Evolutionary conservation across 768 basidiomycete genomes (phyloP).

Genomic region (Tylopilus vinaceipallidus): DNA sequence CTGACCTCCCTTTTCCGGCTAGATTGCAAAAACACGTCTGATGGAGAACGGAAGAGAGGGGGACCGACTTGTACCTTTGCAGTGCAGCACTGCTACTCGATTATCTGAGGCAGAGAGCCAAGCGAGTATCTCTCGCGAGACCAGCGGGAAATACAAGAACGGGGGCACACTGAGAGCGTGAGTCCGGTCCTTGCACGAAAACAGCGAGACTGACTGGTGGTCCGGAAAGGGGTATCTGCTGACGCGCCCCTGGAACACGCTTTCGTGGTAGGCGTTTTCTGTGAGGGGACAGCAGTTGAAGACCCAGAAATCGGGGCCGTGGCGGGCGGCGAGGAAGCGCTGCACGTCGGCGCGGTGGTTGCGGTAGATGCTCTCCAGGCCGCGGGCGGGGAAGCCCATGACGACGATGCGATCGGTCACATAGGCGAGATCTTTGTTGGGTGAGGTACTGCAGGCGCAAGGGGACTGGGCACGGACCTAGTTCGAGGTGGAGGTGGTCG

Average conservation of each 20-base stretch:
- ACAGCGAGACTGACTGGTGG: constrained; percentile 78
- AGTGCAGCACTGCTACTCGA: constrained; percentile 79
- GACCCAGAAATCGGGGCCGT: constrained; percentile 79
- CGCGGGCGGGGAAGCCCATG: constrained; percentile 83
- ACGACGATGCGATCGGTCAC: constrained; percentile 74
- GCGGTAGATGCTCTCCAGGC: constrained; percentile 76
- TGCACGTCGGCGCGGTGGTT: constrained; percentile 76
- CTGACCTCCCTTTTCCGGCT: constrained; percentile 85
- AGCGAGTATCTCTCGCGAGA: constrained; percentile 66
- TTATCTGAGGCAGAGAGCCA: constrained; percentile 69
- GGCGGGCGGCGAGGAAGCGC: constrained; percentile 69
- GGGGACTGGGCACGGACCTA: constrained; percentile 48
- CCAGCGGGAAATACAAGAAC: constrained; percentile 66
- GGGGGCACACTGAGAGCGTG: constrained; percentile 62
- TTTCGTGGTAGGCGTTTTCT: constrained; percentile 77
- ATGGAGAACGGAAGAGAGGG: constrained; percentile 1
- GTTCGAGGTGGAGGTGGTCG: constrained; percentile 60
- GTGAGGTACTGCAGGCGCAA: constrained; percentile 6
- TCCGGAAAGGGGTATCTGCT: constrained; percentile 89
- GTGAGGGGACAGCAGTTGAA: constrained; percentile 84
- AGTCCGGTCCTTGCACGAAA: constrained; percentile 9
- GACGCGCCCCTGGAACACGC: constrained; percentile 68
- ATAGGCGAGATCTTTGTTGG: constrained; percentile 53
- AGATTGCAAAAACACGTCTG: constrained; percentile 1
- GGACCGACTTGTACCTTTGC: constrained; percentile 58